phyloP scores from a whole-genome alignment of 2,329 filamentous ascomycete species.

The Herpotrichia juniperi region DNA sequence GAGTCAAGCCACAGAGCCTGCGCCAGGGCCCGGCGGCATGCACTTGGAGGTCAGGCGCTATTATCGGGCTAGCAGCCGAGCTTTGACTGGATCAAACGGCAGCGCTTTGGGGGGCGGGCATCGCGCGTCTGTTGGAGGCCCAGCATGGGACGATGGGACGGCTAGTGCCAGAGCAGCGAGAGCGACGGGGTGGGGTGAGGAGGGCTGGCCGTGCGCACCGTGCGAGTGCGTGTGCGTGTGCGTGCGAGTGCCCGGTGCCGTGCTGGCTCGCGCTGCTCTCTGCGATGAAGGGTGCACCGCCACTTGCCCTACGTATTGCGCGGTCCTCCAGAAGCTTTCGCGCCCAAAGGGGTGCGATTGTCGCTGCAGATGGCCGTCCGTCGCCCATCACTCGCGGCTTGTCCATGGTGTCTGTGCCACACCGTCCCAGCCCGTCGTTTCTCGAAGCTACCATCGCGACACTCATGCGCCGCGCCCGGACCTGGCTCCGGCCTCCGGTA shows the following conservation, averaged over 20 bases:
- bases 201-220: background rate
- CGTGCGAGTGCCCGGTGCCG: background rate
- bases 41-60: conserved; percentile 38
- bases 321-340: conserved; percentile 31
- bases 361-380: conserved; percentile 37
- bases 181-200: background rate
- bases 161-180: conserved; percentile 12
- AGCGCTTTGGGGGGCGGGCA: conserved; percentile 26
- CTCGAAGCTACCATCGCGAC: conserved; percentile 29
- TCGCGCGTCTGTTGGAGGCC: conserved; percentile 21
- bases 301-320: conserved; percentile 39
- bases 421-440: conserved; percentile 37
- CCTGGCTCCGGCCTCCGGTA: conserved; percentile 23
- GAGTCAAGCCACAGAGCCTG: conserved; percentile 43
- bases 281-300: conserved; percentile 33
- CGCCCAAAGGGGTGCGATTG: conserved; percentile 38
- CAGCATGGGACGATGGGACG: background rate
- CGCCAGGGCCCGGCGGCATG: conserved; percentile 30
- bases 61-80: conserved; percentile 42
- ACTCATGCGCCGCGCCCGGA: conserved; percentile 23
- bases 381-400: conserved; percentile 24
- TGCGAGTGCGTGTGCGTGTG: background rate
- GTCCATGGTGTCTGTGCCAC: conserved; percentile 28
- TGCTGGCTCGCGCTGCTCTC: background rate
- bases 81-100: conserved; percentile 27